phyloP scores from a whole-genome alignment of 768 basidiomycete species.

The Saitozyma sp. region DNA sequence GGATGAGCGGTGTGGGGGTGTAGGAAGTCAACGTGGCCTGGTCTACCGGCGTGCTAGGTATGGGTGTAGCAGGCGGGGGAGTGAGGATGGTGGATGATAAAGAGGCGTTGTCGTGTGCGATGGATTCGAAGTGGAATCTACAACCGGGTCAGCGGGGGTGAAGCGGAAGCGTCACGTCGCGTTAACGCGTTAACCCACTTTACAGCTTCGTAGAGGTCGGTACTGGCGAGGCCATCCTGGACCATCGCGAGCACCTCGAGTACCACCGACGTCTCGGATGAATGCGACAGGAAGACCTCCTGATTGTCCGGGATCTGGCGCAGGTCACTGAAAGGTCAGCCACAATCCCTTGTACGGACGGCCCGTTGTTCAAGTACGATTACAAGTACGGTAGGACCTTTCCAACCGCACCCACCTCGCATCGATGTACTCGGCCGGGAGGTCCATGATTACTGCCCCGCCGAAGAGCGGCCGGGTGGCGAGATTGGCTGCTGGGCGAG shows the following conservation, averaged over 20 bases:
- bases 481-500: background rate
- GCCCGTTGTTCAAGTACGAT: too few species aligned
- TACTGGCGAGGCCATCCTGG: conserved; percentile 54
- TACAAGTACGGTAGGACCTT: too few species aligned
- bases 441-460: conserved; percentile 70
- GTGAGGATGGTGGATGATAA: conserved; percentile 56
- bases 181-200: background rate
- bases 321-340: conserved; percentile 56
- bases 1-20: conserved; percentile 58
- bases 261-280: conserved; percentile 71
- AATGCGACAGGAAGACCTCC: conserved; percentile 79
- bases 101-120: conserved; percentile 89
- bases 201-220: conserved; percentile 63
- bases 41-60: conserved; percentile 34
- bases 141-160: conserved; percentile 10
- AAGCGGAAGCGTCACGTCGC: conserved; percentile 1
- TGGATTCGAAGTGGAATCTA: conserved; percentile 86
- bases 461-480: conserved; percentile 67
- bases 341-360: background rate
- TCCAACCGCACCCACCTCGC: conserved; percentile 67
- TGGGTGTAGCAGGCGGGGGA: conserved; percentile 52
- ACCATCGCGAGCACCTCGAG: conserved; percentile 82
- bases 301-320: conserved; percentile 94
- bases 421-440: conserved; percentile 68
- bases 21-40: conserved; percentile 56